Percentiles rank a stretch among this genome's conserved stretches.
phyloP scores from a whole-genome alignment of 2,329 filamentous ascomycete genomes.

The Fusarium albidum region DNA sequence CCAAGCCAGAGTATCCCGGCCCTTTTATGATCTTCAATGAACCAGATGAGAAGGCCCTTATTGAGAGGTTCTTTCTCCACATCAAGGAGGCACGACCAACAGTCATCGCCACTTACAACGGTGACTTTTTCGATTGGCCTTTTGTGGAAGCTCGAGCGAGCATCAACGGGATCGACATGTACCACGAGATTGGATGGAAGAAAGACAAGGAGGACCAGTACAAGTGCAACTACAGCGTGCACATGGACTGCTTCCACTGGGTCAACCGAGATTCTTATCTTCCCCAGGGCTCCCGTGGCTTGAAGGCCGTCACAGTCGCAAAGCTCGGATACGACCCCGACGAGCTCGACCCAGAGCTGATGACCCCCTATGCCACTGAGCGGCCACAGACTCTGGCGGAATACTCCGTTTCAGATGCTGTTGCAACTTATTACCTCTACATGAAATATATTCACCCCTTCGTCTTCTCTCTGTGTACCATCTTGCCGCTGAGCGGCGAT shows the following conservation, averaged over 20 bases:
- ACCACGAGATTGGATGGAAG: constrained; percentile 95
- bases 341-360: constrained; percentile 95
- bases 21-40: constrained; percentile 99
- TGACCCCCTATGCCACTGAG: constrained; percentile 92
- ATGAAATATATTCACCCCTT: constrained; percentile 99
- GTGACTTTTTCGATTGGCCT: constrained; percentile 99
- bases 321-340: constrained; percentile 99
- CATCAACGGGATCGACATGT: constrained; percentile 98
- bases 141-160: constrained; percentile 95
- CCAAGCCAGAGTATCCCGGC: constrained; percentile 93
- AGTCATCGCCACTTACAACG: constrained; percentile 99
- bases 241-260: constrained; percentile 99
- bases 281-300: constrained; percentile 93
- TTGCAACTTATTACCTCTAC: constrained; percentile 98
- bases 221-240: constrained; percentile 93
- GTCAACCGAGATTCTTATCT: constrained; percentile 98
- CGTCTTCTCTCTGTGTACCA: constrained; percentile 98
- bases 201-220: constrained; percentile 97
- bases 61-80: constrained; percentile 94
- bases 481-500: constrained; percentile 90
- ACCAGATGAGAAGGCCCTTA: constrained; percentile 84
- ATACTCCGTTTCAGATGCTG: constrained; percentile 98
- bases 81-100: constrained; percentile 95
- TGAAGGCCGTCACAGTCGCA: constrained; percentile 97
- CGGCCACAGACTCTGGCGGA: constrained; percentile 93